Percentiles rank a stretch among this genome's conserved stretches.
Evolutionary conservation across 2,329 filamentous ascomycete genomes (phyloP).

Genomic region (Penicillium sp.): DNA sequence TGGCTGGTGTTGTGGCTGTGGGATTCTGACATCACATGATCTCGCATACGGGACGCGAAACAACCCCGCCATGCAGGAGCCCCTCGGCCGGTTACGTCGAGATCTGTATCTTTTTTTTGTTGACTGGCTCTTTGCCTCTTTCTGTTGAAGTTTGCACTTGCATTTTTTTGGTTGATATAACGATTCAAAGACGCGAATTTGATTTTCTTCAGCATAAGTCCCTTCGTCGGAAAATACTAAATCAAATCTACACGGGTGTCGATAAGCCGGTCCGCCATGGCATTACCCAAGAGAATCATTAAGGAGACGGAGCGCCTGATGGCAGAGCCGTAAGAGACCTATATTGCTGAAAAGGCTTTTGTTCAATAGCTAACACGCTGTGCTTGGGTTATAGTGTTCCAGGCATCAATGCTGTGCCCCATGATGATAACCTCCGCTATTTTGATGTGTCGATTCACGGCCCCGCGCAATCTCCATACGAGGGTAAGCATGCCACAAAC

Average conservation of each 20-base stretch:
- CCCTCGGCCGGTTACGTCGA: slow-evolving; percentile 32
- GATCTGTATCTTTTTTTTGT: slow-evolving; percentile 11
- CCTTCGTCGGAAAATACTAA: not conserved
- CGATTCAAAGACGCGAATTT: not conserved
- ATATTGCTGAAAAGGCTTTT: not conserved
- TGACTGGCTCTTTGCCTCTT: slow-evolving; percentile 1
- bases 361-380: not conserved
- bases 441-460: slow-evolving; percentile 98
- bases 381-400: slow-evolving; percentile 66
- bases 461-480: slow-evolving; percentile 87
- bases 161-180: not conserved
- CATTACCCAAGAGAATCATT: slow-evolving; percentile 92
- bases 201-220: not conserved
- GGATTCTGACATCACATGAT: slow-evolving; percentile 9
- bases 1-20: slow-evolving; percentile 9
- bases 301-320: slow-evolving; percentile 98
- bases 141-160: not conserved
- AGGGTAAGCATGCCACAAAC: slow-evolving; percentile 58
- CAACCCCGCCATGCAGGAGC: slow-evolving; percentile 20
- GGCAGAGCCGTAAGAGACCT: slow-evolving; percentile 77
- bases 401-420: slow-evolving; percentile 91
- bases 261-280: slow-evolving; percentile 47
- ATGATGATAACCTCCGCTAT: slow-evolving; percentile 96
- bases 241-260: slow-evolving; percentile 14
- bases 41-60: slow-evolving; percentile 22